phyloP scores from a whole-genome alignment of 148 eudicot genomes.

The Vaccinium myrtillus region DNA sequence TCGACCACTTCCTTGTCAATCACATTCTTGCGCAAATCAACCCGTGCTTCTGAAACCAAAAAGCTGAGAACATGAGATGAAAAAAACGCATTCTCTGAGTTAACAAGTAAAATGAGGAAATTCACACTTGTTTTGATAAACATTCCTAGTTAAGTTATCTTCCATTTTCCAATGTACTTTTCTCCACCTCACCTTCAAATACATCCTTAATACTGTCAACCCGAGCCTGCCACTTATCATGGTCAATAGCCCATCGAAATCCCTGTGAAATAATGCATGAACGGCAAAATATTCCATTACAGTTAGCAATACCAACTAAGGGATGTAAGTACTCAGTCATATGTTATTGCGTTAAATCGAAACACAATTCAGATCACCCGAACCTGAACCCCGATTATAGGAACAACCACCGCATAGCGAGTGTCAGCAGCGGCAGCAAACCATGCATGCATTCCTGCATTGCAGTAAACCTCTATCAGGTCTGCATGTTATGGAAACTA shows the following conservation, averaged over 20 bases:
- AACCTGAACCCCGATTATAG: conserved; percentile 97
- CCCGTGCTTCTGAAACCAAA: conserved; percentile 59
- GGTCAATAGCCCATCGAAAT: conserved; percentile 92
- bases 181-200: conserved; percentile 65
- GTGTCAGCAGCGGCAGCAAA: conserved; percentile 83
- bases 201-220: conserved; percentile 85
- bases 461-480: not conserved
- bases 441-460: conserved; percentile 98
- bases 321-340: not conserved
- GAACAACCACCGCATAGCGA: conserved; percentile 85
- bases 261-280: conserved; percentile 46
- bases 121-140: not conserved
- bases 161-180: not conserved
- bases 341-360: not conserved
- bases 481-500: not conserved
- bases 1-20: conserved; percentile 84
- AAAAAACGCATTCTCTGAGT: not conserved
- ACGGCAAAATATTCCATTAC: not conserved
- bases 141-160: not conserved
- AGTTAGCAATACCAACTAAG: not conserved
- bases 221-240: conserved; percentile 84
- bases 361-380: conserved; percentile 5
- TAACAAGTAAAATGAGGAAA: no score
- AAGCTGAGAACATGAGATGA: not conserved
- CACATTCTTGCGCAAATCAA: conserved; percentile 51